These are phyloP conservation scores for Neurospora sp. DNA, from an alignment of 2,329 filamentous ascomycete genomes.

Conservation along the genomic window DNA sequence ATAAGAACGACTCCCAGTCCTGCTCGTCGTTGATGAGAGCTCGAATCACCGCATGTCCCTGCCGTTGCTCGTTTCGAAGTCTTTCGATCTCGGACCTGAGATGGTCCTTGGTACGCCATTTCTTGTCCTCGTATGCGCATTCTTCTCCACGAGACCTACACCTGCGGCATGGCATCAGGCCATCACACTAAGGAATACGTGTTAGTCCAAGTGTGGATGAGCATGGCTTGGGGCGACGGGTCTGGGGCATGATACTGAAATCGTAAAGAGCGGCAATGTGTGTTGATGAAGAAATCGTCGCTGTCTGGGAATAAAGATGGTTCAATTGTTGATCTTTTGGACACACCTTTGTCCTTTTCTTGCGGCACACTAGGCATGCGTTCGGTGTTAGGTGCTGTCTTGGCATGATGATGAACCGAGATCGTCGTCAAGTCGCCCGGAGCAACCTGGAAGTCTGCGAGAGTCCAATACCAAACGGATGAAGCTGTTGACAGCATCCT, in stretches of 20 bases:
- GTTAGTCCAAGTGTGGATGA: slow-evolving; percentile 4
- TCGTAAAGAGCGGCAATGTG: background rate
- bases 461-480: background rate
- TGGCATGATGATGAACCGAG: slow-evolving; percentile 12
- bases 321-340: background rate
- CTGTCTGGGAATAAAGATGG: background rate
- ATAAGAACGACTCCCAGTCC: slow-evolving; percentile 12
- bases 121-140: slow-evolving; percentile 19
- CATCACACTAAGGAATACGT: slow-evolving; percentile 14
- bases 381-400: slow-evolving; percentile 19
- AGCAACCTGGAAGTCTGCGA: background rate
- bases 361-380: slow-evolving; percentile 18
- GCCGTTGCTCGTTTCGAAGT: slow-evolving; percentile 15
- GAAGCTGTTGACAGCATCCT: background rate
- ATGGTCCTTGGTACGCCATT: slow-evolving; percentile 20
- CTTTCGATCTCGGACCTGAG: slow-evolving; percentile 18
- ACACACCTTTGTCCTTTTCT: slow-evolving; percentile 19
- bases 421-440: background rate
- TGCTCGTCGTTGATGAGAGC: slow-evolving; percentile 14
- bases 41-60: slow-evolving; percentile 15
- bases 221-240: background rate
- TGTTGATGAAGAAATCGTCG: background rate
- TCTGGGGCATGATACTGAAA: background rate
- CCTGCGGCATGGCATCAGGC: slow-evolving; percentile 16
- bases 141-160: slow-evolving; percentile 17